Evolutionary conservation across 164 flowering plant species (phyloP).

Genomic region (Chimonanthus salicifolius): DNA sequence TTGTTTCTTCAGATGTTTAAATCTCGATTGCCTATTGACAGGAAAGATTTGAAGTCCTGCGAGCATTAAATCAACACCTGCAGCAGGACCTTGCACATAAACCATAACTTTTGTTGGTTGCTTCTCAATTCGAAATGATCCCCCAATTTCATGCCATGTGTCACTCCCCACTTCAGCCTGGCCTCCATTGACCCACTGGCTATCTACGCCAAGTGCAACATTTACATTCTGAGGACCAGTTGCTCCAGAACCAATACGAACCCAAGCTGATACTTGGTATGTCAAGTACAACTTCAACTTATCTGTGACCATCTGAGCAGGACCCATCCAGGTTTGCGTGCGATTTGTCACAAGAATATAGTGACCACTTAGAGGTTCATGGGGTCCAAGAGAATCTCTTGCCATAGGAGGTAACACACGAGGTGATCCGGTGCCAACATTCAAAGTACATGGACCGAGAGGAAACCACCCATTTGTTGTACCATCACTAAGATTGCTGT

Average conservation of each 20-base stretch:
- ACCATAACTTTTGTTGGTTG: conserved; percentile 77
- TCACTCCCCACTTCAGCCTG: conserved; percentile 63
- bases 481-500: conserved; percentile 59
- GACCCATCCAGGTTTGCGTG: conserved; percentile 94
- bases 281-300: conserved; percentile 71
- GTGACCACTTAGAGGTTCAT: conserved; percentile 70
- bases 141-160: conserved; percentile 90
- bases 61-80: conserved; percentile 86
- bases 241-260: conserved; percentile 49
- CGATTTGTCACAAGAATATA: conserved; percentile 79
- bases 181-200: conserved; percentile 94
- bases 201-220: conserved; percentile 79
- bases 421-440: conserved; percentile 67
- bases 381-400: conserved; percentile 68
- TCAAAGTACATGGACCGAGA: conserved; percentile 75
- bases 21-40: conserved; percentile 64
- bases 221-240: conserved; percentile 68
- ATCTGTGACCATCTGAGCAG: conserved; percentile 91
- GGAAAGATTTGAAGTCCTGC: conserved; percentile 90
- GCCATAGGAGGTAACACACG: conserved; percentile 85
- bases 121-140: conserved; percentile 91
- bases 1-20: conserved; percentile 51
- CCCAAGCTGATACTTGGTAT: conserved; percentile 97
- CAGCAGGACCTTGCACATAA: conserved; percentile 88
- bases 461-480: conserved; percentile 71